A percentile compares a stretch with the other conserved stretches of the same genome.
Evolutionary conservation across 257 asterid genomes (phyloP).

Genomic region (Rauvolfia tetraphylla): DNA sequence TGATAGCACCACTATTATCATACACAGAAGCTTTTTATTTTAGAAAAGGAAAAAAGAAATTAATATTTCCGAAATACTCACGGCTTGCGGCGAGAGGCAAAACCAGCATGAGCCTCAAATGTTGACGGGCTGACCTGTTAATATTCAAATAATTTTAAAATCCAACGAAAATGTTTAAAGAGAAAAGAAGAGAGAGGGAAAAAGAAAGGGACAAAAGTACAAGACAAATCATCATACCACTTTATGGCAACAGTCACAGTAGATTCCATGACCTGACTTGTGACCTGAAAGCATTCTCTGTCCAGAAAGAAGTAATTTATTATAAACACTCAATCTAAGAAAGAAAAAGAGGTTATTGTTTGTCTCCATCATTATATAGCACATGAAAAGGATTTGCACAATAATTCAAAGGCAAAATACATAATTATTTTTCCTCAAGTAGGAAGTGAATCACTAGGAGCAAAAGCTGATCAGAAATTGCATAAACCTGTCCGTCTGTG

Average conservation of each 20-base stretch:
- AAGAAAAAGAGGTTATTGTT: neutral
- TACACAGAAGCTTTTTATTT: neutral
- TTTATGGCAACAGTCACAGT: slow-evolving; percentile 55
- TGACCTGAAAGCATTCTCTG: slow-evolving; percentile 64
- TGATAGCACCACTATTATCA: neutral
- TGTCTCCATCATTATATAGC: neutral
- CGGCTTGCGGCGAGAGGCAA: slow-evolving; percentile 89
- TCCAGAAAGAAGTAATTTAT: slow-evolving; percentile 22
- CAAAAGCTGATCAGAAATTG: slow-evolving; percentile 8
- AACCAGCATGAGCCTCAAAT: slow-evolving; percentile 97
- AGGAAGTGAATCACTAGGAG: neutral
- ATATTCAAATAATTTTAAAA: slow-evolving; percentile 24
- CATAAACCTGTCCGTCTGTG: slow-evolving; percentile 62
- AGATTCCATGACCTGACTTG: slow-evolving; percentile 65
- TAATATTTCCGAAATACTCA: slow-evolving; percentile 36
- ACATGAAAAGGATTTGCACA: neutral
- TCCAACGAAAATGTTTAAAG: neutral
- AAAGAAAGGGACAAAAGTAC: neutral
- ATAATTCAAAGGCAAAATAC: neutral
- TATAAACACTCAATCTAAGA: slow-evolving; percentile 13
- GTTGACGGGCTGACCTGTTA: slow-evolving; percentile 86
- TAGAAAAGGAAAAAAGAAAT: neutral
- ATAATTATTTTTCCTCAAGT: neutral
- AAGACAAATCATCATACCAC: slow-evolving; percentile 46
- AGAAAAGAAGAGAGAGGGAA: neutral